Percentiles rank a stretch among this genome's conserved stretches.
Conservation (phyloP, 2,329 filamentous ascomycete genomes). For the Dothideomycetidae sp. region DNA sequence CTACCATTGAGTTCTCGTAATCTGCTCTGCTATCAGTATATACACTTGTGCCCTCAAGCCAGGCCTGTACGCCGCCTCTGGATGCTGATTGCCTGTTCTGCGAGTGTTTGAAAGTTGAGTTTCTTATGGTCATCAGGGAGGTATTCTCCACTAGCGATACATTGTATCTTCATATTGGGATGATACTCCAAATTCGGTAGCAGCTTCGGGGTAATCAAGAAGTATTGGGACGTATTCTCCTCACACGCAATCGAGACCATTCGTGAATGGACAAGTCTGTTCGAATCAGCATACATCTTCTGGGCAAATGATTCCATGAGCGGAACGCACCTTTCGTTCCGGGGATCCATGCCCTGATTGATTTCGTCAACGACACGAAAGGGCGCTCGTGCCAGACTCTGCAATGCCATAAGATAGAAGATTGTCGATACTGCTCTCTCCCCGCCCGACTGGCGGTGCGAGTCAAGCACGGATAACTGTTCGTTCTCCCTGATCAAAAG, state of each 20-base stretch:
- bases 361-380: slow-evolving; percentile 99
- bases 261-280: slow-evolving; percentile 74
- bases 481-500: slow-evolving; percentile 55
- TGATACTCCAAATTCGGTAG: slow-evolving; percentile 77
- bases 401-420: slow-evolving; percentile 97
- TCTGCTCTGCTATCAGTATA: neutral
- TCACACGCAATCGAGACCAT: slow-evolving; percentile 96
- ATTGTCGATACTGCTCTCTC: slow-evolving; percentile 94
- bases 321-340: slow-evolving; percentile 63
- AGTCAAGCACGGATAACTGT: slow-evolving; percentile 67
- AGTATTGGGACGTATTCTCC: slow-evolving; percentile 62
- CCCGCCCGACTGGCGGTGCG: slow-evolving; percentile 88
- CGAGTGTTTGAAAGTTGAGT: slow-evolving; percentile 31
- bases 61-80: slow-evolving; percentile 1
- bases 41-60: neutral
- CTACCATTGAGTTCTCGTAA: too few species aligned
- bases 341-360: slow-evolving; percentile 98
- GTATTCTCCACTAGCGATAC: slow-evolving; percentile 76
- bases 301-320: neutral
- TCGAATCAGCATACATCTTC: neutral
- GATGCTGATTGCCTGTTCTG: slow-evolving; percentile 18
- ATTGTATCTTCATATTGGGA: slow-evolving; percentile 79
- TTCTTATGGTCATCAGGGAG: slow-evolving; percentile 30
- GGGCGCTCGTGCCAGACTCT: slow-evolving; percentile 81
- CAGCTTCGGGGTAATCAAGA: slow-evolving; percentile 93